Percentiles rank a stretch among this genome's conserved stretches.
Conservation (phyloP, 2,329 filamentous ascomycete genomes). For the Xylaria sp. region DNA sequence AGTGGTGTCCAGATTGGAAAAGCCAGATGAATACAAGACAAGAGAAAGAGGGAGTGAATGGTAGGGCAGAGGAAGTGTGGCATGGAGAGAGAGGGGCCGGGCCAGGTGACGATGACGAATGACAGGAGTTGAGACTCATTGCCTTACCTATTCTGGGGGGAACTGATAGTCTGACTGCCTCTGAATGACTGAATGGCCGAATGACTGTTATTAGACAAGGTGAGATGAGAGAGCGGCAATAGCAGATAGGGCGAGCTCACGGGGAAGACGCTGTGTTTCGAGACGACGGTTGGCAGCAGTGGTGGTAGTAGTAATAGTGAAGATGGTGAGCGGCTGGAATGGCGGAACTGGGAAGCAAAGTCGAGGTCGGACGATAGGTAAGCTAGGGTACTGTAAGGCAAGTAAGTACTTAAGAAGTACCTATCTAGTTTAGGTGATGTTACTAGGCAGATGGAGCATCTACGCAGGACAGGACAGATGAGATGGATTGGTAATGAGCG, state of each 20-base stretch:
- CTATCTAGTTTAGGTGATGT: no score
- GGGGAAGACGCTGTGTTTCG: neutral
- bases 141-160: neutral
- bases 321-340: neutral
- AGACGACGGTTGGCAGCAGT: neutral
- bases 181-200: conserved; percentile 4
- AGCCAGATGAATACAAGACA: no score
- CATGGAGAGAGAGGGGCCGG: neutral
- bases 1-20: no score
- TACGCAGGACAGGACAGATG: neutral
- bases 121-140: conserved; percentile 10
- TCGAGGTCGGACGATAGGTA: neutral
- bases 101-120: conserved; percentile 27
- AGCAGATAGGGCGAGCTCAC: neutral
- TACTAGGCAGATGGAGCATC: no score
- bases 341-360: neutral
- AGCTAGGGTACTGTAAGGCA: no score
- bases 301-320: neutral
- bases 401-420: no score
- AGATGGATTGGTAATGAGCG: conserved; percentile 29
- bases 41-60: neutral
- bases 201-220: neutral
- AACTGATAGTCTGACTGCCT: neutral
- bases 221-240: neutral
- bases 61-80: neutral